phyloP scores from a whole-genome alignment of 257 asterid genomes.

The Jacaranda copaia region DNA sequence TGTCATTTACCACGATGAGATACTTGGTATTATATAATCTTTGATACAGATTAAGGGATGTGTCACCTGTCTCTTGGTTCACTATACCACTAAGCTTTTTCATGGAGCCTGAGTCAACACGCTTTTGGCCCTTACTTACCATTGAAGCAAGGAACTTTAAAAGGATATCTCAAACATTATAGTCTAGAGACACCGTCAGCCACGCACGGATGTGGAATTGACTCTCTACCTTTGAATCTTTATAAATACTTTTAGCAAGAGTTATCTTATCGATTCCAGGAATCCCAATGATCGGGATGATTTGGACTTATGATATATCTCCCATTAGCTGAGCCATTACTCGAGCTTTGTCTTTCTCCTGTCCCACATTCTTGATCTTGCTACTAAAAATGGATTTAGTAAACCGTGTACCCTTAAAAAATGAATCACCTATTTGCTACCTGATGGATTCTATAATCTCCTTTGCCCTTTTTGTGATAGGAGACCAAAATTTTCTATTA shows the following conservation, averaged over 20 bases:
- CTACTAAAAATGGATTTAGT: not conserved
- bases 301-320: not conserved
- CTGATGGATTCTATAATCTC: not conserved
- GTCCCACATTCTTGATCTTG: conserved; percentile 23
- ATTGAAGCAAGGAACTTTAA: conserved; percentile 9
- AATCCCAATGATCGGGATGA: conserved; percentile 26
- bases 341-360: conserved; percentile 5
- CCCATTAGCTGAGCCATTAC: not conserved
- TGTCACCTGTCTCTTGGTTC: not conserved
- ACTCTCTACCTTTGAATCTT: not conserved
- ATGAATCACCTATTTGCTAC: not conserved
- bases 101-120: not conserved
- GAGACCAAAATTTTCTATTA: not conserved
- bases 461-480: not conserved
- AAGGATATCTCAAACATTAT: conserved; percentile 4
- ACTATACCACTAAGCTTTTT: not conserved
- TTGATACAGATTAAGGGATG: not conserved
- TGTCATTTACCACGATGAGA: conserved; percentile 41
- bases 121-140: not conserved
- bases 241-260: conserved; percentile 29
- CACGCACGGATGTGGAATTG: conserved; percentile 19
- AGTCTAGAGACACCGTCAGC: conserved; percentile 26
- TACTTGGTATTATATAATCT: conserved; percentile 1
- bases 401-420: not conserved
- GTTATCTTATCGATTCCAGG: conserved; percentile 43